phyloP scores from a whole-genome alignment of 352 stramenopile species.

The Globisporangium echinulatum region DNA sequence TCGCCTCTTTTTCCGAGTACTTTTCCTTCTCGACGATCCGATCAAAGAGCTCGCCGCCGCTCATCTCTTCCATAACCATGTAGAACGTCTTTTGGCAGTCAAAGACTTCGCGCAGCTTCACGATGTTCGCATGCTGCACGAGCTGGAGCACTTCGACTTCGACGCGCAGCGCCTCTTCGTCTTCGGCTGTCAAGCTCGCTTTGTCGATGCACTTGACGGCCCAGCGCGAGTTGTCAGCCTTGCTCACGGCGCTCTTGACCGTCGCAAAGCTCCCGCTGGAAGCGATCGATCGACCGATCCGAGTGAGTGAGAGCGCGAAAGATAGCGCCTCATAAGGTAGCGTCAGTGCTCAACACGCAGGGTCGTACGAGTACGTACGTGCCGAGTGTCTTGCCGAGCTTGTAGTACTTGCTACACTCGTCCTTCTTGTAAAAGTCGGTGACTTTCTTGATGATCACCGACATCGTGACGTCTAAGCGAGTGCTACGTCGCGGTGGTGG shows the following conservation, averaged over 20 bases:
- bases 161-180: conserved; percentile 75
- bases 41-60: conserved; percentile 90
- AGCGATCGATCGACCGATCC: not conserved
- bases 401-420: conserved; percentile 87
- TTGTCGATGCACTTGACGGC: conserved; percentile 86
- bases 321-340: not conserved
- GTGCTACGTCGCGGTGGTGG: not conserved
- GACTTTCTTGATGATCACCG: conserved; percentile 80
- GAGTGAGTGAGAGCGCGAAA: not conserved
- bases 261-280: conserved; percentile 78
- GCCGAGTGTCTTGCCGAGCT: conserved; percentile 82
- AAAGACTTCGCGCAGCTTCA: conserved; percentile 84
- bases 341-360: not conserved
- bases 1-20: conserved; percentile 88
- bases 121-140: conserved; percentile 84
- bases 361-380: conserved; percentile 46
- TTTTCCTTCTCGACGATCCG: conserved; percentile 90
- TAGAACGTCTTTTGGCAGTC: conserved; percentile 87
- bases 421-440: conserved; percentile 87
- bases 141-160: conserved; percentile 82
- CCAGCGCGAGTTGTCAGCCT: conserved; percentile 70
- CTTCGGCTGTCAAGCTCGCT: conserved; percentile 63
- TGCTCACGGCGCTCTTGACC: conserved; percentile 77
- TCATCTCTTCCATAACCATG: conserved; percentile 92
- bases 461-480: conserved; percentile 25